These are phyloP conservation scores for Tuber indicum DNA, from an alignment of 495 filamentous ascomycete species.

Conservation along the genomic window DNA sequence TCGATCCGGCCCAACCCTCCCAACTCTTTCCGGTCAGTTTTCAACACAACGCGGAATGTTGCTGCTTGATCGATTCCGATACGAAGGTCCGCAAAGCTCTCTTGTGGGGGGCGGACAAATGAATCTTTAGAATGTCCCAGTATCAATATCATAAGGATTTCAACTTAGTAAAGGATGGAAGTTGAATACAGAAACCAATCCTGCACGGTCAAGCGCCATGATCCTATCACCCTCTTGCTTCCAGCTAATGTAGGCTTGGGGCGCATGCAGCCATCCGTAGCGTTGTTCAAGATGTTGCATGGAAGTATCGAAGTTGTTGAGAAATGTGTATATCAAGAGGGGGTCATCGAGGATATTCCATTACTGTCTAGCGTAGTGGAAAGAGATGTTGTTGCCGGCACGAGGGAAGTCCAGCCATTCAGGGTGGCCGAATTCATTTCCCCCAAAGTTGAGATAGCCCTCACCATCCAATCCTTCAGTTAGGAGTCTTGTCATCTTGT, in stretches of 20 bases:
- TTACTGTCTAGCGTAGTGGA: constrained; percentile 93
- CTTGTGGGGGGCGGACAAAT: constrained; percentile 13
- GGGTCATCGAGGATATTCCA: constrained; percentile 85
- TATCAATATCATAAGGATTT: not conserved
- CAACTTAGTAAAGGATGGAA: constrained; percentile 63
- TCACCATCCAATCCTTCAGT: constrained; percentile 94
- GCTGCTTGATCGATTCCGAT: constrained; percentile 78
- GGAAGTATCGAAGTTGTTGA: constrained; percentile 86
- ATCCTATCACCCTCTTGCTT: constrained; percentile 96
- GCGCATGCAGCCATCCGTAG: constrained; percentile 84
- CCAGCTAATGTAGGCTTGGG: constrained; percentile 83
- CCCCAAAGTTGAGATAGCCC: constrained; percentile 96
- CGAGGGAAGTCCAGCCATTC: constrained; percentile 99
- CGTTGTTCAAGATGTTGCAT: constrained; percentile 84
- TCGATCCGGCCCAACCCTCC: constrained; percentile 75
- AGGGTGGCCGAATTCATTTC: constrained; percentile 97
- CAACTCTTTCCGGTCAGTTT: constrained; percentile 68
- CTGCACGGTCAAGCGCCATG: constrained; percentile 88
- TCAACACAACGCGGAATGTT: constrained; percentile 81
- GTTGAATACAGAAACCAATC: constrained; percentile 91
- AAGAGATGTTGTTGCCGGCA: constrained; percentile 88
- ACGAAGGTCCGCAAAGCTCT: constrained; percentile 86
- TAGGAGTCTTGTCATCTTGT: constrained; percentile 94
- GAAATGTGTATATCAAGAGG: constrained; percentile 79
- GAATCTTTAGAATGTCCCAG: not conserved